Conservation (phyloP, 192 early-diverging fungal genomes). For the Funneliformis geosporum region DNA sequence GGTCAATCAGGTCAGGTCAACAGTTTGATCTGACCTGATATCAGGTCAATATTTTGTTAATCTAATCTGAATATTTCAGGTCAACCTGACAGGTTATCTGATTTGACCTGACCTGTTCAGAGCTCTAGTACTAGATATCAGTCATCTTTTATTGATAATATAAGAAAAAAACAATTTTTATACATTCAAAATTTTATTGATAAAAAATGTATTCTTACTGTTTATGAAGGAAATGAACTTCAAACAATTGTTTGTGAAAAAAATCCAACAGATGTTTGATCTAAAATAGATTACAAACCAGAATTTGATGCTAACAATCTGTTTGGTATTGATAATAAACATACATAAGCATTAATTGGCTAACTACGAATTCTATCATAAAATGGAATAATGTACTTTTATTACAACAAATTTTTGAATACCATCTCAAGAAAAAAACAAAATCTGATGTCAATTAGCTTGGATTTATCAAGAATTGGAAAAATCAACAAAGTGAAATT, state of each 20-base stretch:
- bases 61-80: too few relatives aligned
- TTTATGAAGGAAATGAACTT: too few relatives aligned
- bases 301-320: neutral
- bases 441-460: conserved; percentile 3
- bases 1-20: too few relatives aligned
- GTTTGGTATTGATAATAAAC: neutral
- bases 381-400: neutral
- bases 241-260: neutral
- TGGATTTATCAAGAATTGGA: neutral
- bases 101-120: too few relatives aligned
- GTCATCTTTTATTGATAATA: too few relatives aligned
- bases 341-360: neutral
- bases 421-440: neutral
- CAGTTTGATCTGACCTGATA: too few relatives aligned
- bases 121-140: too few relatives aligned
- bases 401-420: neutral
- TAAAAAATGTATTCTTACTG: too few relatives aligned
- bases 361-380: neutral
- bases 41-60: too few relatives aligned
- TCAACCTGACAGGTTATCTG: too few relatives aligned
- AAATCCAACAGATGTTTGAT: neutral
- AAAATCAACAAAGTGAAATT: conserved; percentile 1
- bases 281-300: neutral
- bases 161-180: too few relatives aligned
- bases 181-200: too few relatives aligned